Base-by-base conservation (phyloP, 2,329 filamentous ascomycete genomes). In the Clonostachys rosea region DNA sequence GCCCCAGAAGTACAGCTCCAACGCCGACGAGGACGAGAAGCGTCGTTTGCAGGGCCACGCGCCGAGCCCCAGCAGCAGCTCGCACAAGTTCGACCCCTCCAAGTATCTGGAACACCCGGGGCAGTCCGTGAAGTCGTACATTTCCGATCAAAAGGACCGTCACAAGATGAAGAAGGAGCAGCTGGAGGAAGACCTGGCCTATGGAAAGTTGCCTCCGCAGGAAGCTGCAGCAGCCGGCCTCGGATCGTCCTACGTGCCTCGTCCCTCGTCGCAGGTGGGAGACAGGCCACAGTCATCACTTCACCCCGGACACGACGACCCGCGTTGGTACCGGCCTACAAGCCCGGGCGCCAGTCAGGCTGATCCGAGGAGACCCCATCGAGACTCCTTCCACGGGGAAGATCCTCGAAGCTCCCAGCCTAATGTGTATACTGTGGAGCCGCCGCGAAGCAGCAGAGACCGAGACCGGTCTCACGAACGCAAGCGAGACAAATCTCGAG, bases 141-240 rank as follows among this genome's bases (percentile, higher is more conserved):
- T 30, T 30, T 30, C 24, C 24, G 47, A 50, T 20, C 63, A 57
- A 44, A 62, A 47, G 54, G 57, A 48, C 55, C 59, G 51, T 10
- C 50, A 51, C 8, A 14, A 51, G 12, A 33, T 39, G 18, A 56
- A 55, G 40, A 54, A 55, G 34, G 56, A 59, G 18, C 53, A 53
- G 5, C 58, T 60, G 49, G 71, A 75, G 33, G 72, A 76, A 5
- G 71, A 76, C 48, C 61, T 81, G 10, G 75, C 75, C 5, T 81
- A 81, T 50, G 78, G 78, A 33, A 30, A 30, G 24, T 30, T 30
- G 24, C 24, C 24, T 30, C 24, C 24, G 24, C 24, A 30, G 24
- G 24, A 30, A 30, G 24, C 59, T 42, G 33, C 40, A 10, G 24
- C 24, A 30, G 24, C 24, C 24, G 24, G 24, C 24, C 24, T 30